A percentile compares a stretch with the other conserved stretches of the same genome.
phyloP scores from a whole-genome alignment of 176 grass and related monocot genomes.

The Raddia distichophylla region DNA sequence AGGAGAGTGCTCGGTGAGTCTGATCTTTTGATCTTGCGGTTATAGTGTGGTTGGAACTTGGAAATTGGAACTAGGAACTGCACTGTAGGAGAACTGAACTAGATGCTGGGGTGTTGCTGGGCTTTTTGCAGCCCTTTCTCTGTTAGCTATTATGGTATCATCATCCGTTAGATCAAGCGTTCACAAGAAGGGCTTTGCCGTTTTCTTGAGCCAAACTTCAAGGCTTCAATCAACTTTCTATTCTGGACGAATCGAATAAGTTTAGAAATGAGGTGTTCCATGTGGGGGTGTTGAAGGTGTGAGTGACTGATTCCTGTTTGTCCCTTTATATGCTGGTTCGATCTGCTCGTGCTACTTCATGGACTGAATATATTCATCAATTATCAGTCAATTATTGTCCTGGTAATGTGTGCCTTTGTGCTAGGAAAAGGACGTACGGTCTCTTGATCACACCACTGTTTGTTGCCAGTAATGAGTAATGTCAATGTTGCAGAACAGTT shows the following conservation, averaged over 20 bases:
- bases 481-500: conserved; percentile 22
- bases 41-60: not conserved
- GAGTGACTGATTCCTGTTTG: not conserved
- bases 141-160: not conserved
- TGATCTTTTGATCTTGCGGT: not conserved
- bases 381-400: not conserved
- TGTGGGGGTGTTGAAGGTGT: not conserved
- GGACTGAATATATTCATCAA: not conserved
- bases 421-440: conserved; percentile 13
- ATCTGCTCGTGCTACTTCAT: not conserved
- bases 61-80: not conserved
- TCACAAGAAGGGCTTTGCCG: not conserved
- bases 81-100: conserved; percentile 2
- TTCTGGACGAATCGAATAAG: not conserved
- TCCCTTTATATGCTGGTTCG: not conserved
- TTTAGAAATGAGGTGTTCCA: not conserved
- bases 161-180: not conserved
- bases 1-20: conserved; percentile 92
- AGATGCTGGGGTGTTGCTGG: conserved; percentile 4
- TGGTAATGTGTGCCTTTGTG: conserved; percentile 14
- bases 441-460: conserved; percentile 41
- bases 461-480: conserved; percentile 8
- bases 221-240: not conserved
- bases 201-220: not conserved
- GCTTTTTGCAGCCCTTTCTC: conserved; percentile 14